Conservation (phyloP, 2,329 filamentous ascomycete genomes). For the Tolypocladium sp. region DNA sequence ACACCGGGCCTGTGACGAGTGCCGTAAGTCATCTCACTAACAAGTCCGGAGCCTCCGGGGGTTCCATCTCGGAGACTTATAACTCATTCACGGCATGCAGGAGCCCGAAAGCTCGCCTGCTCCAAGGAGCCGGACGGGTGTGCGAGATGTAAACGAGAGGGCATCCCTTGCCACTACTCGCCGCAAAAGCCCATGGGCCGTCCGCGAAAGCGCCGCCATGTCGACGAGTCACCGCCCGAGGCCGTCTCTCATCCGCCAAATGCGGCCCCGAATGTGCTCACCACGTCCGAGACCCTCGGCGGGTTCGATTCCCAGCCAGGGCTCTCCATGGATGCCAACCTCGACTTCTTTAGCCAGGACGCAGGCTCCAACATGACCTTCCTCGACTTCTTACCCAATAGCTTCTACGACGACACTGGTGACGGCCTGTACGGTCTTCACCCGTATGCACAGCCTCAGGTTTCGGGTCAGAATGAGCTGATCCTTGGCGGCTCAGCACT, state of each 20-base stretch:
- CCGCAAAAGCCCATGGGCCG: constrained; percentile 58
- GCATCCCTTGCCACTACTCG: constrained; percentile 51
- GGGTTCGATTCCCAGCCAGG: constrained; percentile 1
- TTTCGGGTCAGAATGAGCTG: constrained; percentile 6
- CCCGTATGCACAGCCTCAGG: constrained; percentile 4
- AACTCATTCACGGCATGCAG: constrained; percentile 24
- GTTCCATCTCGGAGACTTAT: constrained; percentile 17
- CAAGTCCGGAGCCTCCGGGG: background rate
- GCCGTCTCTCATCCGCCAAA: background rate
- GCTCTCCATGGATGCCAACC: constrained; percentile 17
- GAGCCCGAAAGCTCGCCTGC: constrained; percentile 55
- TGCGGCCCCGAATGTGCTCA: background rate
- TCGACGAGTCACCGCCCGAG: constrained; percentile 14
- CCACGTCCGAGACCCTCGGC: background rate
- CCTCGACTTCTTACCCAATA: constrained; percentile 25
- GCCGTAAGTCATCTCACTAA: constrained; percentile 37
- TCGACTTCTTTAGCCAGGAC: constrained; percentile 24
- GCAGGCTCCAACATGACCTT: constrained; percentile 20
- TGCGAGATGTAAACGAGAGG: constrained; percentile 47
- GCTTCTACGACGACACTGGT: constrained; percentile 10
- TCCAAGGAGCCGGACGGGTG: constrained; percentile 54
- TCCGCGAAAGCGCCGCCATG: constrained; percentile 45
- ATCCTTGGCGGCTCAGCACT: constrained; percentile 2
- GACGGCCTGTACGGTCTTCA: constrained; percentile 5
- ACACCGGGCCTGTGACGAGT: constrained; percentile 58